Base-by-base conservation (phyloP, 2,329 filamentous ascomycete genomes). In the Tolypocladium tropicale region DNA sequence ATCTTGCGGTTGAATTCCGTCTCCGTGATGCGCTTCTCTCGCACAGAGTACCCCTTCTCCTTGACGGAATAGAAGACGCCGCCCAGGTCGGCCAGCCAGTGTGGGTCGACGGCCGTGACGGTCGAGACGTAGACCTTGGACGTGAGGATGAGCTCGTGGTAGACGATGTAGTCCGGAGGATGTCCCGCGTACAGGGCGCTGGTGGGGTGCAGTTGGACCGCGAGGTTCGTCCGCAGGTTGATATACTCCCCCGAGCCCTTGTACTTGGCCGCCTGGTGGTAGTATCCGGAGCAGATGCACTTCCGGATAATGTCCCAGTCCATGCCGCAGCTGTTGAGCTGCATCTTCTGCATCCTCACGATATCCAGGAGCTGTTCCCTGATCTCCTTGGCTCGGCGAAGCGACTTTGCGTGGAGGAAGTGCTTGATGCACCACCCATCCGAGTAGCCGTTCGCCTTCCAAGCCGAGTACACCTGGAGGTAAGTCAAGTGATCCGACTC, bases 71-170 rank as follows among this genome's bases (percentile, higher is more conserved):
- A 99, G 71, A 99, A 99, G 0, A 99, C 94, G 2, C 92, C 94
- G 36, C 95, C 94, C 6, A 99, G 78, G 68, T 99, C 94, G 7
- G 94, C 94, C 43, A 99, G 82, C 94, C 94, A 99, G 68, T 95
- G 90, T 54, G 94, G 93, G 69, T 99, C 94, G 1, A 99, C 94
- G 1, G 90, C 84, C 5, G 94, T 99, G 11, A 99, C 94, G 5
- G 90, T 96, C 3, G 90, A 95, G 85, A 99, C 96, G 76, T 97
- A 99, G 69, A 97, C 94, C 69, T 96, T 96, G 56, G 86, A 90
- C 0, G 94, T 99, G 58, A 99, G 83, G 64, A 99, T 96, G 57
- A 99, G 82, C 72, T 99, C 94, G 76, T 99, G 94, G 72, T 99
- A 99, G 46, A 99, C 85, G 54, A 99, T 90, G 67, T 97, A 97